These are phyloP conservation scores for Oxytropis ochrocephala DNA, from an alignment of 306 rosid genomes.

Conservation along the genomic window DNA sequence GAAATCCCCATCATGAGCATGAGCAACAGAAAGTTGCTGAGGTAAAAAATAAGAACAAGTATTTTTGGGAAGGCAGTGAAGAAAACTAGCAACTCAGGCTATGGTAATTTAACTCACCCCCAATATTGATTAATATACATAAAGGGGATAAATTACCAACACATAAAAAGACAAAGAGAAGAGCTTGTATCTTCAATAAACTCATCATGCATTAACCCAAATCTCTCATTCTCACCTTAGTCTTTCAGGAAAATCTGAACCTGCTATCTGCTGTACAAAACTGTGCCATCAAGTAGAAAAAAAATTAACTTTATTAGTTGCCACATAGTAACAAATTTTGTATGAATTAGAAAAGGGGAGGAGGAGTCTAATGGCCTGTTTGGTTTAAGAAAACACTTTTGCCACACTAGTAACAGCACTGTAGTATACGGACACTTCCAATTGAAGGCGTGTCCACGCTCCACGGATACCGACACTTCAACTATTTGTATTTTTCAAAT, in stretches of 20 bases:
- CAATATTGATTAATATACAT: conserved; percentile 39
- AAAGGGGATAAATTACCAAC: conserved; percentile 32
- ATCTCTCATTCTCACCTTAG: conserved; percentile 39
- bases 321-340: not conserved
- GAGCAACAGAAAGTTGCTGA: conserved; percentile 21
- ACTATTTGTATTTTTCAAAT: no score
- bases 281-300: conserved; percentile 32
- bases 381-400: no score
- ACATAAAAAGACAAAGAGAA: conserved; percentile 16
- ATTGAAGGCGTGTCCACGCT: no score
- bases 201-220: conserved; percentile 30
- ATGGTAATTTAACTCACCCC: conserved; percentile 36
- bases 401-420: no score
- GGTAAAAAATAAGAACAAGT: conserved; percentile 11
- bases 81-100: not conserved
- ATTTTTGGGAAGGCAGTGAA: conserved; percentile 15
- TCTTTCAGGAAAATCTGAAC: conserved; percentile 41
- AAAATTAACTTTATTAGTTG: not conserved
- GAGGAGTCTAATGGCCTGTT: no score
- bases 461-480: no score
- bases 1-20: conserved; percentile 1
- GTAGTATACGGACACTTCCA: no score
- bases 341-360: not conserved
- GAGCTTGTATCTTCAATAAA: not conserved
- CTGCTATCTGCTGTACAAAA: conserved; percentile 53